Conservation (phyloP, 75 land plant genomes). For the Ceratopteris richardii region DNA sequence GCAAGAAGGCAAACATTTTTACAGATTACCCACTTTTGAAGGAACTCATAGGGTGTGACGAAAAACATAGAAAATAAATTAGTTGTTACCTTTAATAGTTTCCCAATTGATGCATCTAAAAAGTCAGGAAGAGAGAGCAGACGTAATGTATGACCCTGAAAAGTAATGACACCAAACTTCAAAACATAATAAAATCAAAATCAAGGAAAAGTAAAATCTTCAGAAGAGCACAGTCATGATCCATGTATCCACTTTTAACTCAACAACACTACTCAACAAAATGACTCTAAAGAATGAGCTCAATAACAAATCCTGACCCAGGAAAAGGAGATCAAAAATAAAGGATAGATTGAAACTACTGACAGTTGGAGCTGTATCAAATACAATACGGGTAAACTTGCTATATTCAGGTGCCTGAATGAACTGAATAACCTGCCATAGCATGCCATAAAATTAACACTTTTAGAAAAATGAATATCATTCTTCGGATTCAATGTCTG, state of each 20-base stretch:
- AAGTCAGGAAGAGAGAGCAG: slow-evolving; percentile 87
- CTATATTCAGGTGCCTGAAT: slow-evolving; percentile 71
- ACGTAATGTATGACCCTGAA: slow-evolving; percentile 85
- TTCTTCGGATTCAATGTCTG: no score
- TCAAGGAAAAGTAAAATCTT: not conserved
- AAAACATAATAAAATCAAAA: not conserved
- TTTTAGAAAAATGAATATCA: no score
- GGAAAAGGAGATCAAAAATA: no score
- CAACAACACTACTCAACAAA: no score
- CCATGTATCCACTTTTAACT: no score
- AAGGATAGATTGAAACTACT: slow-evolving; percentile 14
- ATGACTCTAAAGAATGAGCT: no score
- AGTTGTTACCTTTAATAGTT: slow-evolving; percentile 66
- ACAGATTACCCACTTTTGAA: no score
- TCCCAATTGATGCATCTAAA: slow-evolving; percentile 91
- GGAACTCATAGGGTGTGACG: no score
- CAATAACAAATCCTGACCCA: no score
- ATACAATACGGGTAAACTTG: slow-evolving; percentile 72
- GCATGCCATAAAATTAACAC: not conserved
- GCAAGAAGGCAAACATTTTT: no score
- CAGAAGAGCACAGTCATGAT: no score
- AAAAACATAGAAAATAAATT: no score
- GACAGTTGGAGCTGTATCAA: slow-evolving; percentile 97
- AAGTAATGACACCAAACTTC: not conserved
- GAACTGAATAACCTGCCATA: slow-evolving; percentile 77